Base-by-base conservation (phyloP, 225 moss, liverwort and hornwort genomes). In the Sphagnum contortum region DNA sequence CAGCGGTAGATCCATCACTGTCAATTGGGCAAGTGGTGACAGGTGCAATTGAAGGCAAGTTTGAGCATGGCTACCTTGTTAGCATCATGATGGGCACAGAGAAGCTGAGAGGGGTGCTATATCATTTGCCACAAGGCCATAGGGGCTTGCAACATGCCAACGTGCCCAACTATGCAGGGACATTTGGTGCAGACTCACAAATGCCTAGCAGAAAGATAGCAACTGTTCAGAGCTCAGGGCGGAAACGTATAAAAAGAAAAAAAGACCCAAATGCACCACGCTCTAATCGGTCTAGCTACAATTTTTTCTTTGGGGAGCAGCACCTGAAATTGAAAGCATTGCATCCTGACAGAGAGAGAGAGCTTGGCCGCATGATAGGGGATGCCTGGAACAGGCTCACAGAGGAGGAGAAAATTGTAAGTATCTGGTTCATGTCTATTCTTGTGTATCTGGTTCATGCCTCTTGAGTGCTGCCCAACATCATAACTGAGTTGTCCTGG, bases 241-340 rank as follows among this genome's bases (percentile, higher is more conserved):
- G 91, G 61, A 98, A 89, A 72, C 91, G 98, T 53, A 72, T 93
- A 73, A 88, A 89, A 13, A 86, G 91, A 13, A 87, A 89, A 9
- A 98, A 98, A 84, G 98, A 98, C 74, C 98, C 98, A 5, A 91
- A 98, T 72, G 98, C 98, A 53, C 98, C 98, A 29, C 84, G 98
- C 57, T 87, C 93, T 5, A 87, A 89, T 49, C 77, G 98, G 55
- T 93, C 98, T 62, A 93, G 98, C 46, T 98, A 98, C 76, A 98
- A 93, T 66, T 98, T 98, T 62, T 98, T 98, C 70, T 98, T 98
- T 65, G 98, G 91, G 50, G 98, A 98, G 73, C 72, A 93, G 71
- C 83, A 91, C 47, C 80, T 86, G 55, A 80, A 77, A 62, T 80
- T 98, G n/a, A 98, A 93, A 73, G 67, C 50, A 4, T 72, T 93